phyloP scores from a whole-genome alignment of 148 eudicot genomes.

The Rhododendron kiyosumense region DNA sequence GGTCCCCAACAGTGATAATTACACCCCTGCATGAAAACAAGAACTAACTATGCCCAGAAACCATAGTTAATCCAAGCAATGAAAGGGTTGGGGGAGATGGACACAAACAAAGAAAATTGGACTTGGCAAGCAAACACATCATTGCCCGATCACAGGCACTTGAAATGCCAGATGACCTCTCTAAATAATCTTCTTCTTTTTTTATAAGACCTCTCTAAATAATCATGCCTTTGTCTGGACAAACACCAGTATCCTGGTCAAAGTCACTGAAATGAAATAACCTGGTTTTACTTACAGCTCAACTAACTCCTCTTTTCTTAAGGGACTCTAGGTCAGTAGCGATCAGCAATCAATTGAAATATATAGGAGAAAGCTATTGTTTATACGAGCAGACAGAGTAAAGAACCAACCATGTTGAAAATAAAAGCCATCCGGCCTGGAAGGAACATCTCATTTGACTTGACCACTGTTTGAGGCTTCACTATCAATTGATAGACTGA shows the following conservation, averaged over 20 bases:
- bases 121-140: background rate
- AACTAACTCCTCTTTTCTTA: constrained; percentile 3
- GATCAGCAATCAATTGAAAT: background rate
- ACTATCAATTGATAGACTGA: constrained; percentile 86
- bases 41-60: background rate
- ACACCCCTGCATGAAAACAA: background rate
- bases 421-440: constrained; percentile 96
- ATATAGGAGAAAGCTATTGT: background rate
- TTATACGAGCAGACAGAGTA: background rate
- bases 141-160: background rate
- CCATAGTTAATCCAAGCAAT: background rate
- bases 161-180: background rate
- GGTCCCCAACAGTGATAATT: background rate
- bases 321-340: background rate
- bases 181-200: no score
- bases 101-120: background rate
- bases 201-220: background rate
- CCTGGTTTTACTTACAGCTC: background rate
- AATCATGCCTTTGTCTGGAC: background rate
- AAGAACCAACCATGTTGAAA: constrained; percentile 69
- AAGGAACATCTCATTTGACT: constrained; percentile 95
- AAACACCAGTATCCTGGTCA: background rate
- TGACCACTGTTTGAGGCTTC: constrained; percentile 75
- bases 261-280: background rate
- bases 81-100: background rate